Percentiles rank a stretch among this genome's conserved stretches.
Evolutionary conservation across 2,329 filamentous ascomycete genomes (phyloP).

Genomic region (Fusarium sublunatum): DNA sequence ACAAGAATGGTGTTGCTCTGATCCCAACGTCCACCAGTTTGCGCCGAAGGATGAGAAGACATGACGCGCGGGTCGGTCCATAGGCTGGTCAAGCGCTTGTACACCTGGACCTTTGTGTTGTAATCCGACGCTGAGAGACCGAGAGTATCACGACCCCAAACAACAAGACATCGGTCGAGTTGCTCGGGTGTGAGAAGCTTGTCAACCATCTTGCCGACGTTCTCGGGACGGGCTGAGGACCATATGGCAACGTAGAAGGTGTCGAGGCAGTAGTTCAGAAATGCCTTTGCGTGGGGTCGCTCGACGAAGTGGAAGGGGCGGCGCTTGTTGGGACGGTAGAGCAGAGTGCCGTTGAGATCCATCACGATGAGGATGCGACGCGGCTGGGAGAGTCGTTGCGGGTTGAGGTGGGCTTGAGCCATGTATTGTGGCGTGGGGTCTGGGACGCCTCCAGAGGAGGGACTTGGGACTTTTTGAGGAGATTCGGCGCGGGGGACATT

Average conservation of each 20-base stretch:
- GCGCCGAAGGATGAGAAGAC: conserved; percentile 57
- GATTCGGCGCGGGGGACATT: conserved; percentile 6
- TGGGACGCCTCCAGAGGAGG: conserved; percentile 68
- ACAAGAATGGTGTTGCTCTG: conserved; percentile 90
- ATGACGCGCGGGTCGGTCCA: conserved; percentile 69
- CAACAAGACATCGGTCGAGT: conserved; percentile 67
- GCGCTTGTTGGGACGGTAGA: conserved; percentile 72
- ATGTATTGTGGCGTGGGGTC: conserved; percentile 71
- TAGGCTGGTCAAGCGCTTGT: conserved; percentile 81
- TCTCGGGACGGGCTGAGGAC: conserved; percentile 83
- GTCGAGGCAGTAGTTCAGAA: conserved; percentile 78
- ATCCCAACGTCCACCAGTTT: conserved; percentile 67
- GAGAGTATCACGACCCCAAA: conserved; percentile 84
- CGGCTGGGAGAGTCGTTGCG: conserved; percentile 57
- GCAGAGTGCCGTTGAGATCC: conserved; percentile 92
- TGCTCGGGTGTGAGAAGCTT: conserved; percentile 70
- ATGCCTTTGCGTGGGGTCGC: conserved; percentile 74
- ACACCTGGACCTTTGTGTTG: conserved; percentile 79
- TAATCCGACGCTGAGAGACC: conserved; percentile 74
- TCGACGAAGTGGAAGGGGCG: conserved; percentile 65
- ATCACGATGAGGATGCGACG: conserved; percentile 82
- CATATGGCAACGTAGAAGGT: conserved; percentile 87
- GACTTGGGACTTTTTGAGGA: conserved; percentile 46
- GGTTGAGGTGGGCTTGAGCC: conserved; percentile 59
- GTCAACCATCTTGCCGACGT: conserved; percentile 75